Percentiles rank a stretch among this genome's conserved stretches.
These are phyloP conservation scores for Hypoxylon sp. DNA, from an alignment of 2,329 filamentous ascomycete species.

Conservation along the genomic window DNA sequence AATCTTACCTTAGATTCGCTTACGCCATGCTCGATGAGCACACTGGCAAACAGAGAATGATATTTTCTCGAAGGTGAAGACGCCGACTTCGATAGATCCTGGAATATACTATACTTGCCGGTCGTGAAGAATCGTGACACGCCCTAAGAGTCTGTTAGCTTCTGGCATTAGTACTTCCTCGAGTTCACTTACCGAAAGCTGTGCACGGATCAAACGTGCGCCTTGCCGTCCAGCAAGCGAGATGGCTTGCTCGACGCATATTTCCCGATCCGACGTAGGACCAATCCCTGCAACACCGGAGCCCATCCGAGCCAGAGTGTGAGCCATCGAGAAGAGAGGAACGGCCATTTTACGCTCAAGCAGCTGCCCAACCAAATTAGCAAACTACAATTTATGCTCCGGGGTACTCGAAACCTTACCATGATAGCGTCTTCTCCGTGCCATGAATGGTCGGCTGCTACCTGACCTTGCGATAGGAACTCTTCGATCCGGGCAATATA, in stretches of 20 bases:
- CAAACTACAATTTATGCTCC: neutral
- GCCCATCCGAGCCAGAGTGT: slow-evolving; percentile 48
- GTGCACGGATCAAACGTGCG: slow-evolving; percentile 54
- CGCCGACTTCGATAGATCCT: slow-evolving; percentile 51
- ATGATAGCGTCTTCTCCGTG: slow-evolving; percentile 58
- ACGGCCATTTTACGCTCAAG: slow-evolving; percentile 59
- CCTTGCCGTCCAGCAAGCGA: slow-evolving; percentile 56
- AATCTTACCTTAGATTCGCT: slow-evolving; percentile 53
- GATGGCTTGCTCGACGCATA: slow-evolving; percentile 56
- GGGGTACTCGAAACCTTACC: slow-evolving; percentile 37
- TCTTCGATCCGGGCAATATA: slow-evolving; percentile 56
- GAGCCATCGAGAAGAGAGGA: slow-evolving; percentile 58
- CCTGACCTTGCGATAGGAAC: slow-evolving; percentile 51
- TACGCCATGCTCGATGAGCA: slow-evolving; percentile 56
- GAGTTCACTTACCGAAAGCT: slow-evolving; percentile 50
- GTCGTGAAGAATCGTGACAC: slow-evolving; percentile 56
- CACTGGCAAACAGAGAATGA: slow-evolving; percentile 60
- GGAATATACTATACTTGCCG: slow-evolving; percentile 61
- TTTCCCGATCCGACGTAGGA: slow-evolving; percentile 36
- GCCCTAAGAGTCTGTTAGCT: slow-evolving; percentile 45
- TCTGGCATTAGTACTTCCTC: slow-evolving; percentile 14
- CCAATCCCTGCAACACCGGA: slow-evolving; percentile 36
- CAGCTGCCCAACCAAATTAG: slow-evolving; percentile 43
- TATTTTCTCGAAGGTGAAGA: slow-evolving; percentile 53
- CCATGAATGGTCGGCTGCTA: slow-evolving; percentile 41